Percentiles rank a stretch among this genome's conserved stretches.
phyloP scores from a whole-genome alignment of 2,329 filamentous ascomycete genomes.

The Fusarium sp. region DNA sequence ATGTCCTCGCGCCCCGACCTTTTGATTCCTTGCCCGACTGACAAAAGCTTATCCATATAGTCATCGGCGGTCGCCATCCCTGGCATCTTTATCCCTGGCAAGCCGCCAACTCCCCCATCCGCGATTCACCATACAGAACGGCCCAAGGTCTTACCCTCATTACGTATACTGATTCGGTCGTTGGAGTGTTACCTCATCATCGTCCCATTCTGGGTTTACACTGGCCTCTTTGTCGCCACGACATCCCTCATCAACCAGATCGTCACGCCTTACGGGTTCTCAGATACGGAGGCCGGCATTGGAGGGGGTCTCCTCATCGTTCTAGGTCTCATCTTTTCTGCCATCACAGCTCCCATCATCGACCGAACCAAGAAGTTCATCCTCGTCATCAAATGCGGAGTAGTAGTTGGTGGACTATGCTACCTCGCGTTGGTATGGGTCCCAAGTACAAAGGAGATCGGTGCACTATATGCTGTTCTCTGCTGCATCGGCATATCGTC shows the following conservation, averaged over 20 bases:
- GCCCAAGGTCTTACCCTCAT: background rate
- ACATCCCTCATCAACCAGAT: background rate
- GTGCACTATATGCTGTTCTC: background rate
- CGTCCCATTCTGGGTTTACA: background rate
- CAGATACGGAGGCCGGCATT: background rate
- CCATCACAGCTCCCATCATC: background rate
- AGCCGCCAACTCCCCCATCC: background rate
- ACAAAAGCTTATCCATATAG: background rate
- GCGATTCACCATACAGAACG: background rate
- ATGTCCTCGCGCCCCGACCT: background rate
- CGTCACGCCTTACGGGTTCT: background rate
- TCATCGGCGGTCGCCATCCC: background rate
- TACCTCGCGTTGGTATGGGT: background rate
- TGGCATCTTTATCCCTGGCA: rapidly evolving
- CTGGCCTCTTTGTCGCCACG: background rate
- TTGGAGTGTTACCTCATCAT: background rate
- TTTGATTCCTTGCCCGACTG: no score
- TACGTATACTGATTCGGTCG: background rate
- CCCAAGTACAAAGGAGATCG: background rate
- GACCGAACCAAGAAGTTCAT: background rate
- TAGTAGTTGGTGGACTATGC: background rate
- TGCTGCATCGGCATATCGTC: background rate
- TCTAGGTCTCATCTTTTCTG: background rate
- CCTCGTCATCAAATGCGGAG: background rate
- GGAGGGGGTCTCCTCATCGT: background rate